A percentile compares a stretch with the other conserved stretches of the same genome.
These are phyloP conservation scores for Aspergillus neoniger DNA, from an alignment of 2,329 filamentous ascomycete genomes.

Conservation along the genomic window DNA sequence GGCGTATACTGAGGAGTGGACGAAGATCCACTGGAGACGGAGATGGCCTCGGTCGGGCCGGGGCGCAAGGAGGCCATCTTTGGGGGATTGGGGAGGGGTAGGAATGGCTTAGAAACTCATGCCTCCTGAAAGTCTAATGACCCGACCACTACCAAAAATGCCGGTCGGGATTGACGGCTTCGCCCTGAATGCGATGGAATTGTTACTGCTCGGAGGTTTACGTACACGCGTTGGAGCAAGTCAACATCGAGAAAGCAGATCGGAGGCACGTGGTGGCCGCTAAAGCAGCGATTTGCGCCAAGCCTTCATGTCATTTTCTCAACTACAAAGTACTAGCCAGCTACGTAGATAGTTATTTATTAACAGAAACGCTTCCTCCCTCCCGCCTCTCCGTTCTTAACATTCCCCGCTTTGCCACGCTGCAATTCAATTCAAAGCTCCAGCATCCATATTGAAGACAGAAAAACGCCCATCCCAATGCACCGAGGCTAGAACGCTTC, in stretches of 20 bases:
- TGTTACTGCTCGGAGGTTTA: background rate
- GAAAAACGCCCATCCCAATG: background rate
- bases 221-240: background rate
- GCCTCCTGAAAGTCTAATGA: background rate
- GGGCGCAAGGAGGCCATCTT: conserved; percentile 29
- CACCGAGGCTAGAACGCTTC: background rate
- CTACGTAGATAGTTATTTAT: too few relatives aligned
- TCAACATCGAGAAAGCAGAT: background rate
- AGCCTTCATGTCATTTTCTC: background rate
- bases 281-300: conserved; percentile 15
- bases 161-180: background rate
- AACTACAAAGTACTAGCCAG: background rate
- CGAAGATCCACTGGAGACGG: conserved; percentile 25
- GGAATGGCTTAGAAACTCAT: conserved; percentile 7
- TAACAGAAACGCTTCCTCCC: too few relatives aligned
- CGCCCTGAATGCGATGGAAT: background rate
- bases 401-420: background rate
- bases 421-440: background rate
- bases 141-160: background rate
- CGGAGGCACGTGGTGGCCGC: conserved; percentile 16
- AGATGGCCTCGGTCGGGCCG: conserved; percentile 28
- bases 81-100: background rate
- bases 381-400: background rate
- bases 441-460: background rate
- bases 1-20: conserved; percentile 37